These are phyloP conservation scores for Pelargonium nanum DNA, from an alignment of 345 rosid species.

Conservation along the genomic window DNA sequence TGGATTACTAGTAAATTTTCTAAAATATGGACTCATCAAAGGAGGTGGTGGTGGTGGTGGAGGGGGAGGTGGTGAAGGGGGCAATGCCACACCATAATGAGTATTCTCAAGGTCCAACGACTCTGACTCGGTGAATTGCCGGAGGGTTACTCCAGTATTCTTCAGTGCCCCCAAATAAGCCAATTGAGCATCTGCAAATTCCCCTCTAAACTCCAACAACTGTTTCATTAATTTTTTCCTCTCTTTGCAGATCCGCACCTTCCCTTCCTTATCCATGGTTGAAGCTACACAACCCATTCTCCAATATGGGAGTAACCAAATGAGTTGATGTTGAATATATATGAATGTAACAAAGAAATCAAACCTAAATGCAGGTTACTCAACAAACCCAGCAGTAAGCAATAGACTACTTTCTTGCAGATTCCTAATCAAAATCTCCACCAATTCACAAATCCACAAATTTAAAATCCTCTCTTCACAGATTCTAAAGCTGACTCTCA, in stretches of 20 bases:
- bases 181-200: conserved; percentile 72
- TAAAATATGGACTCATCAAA: conserved; percentile 49
- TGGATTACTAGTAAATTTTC: conserved; percentile 16
- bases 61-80: conserved; percentile 50
- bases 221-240: conserved; percentile 79
- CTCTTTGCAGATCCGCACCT: conserved; percentile 61
- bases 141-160: conserved; percentile 79
- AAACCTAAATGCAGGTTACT: neutral
- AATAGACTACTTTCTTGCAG: neutral
- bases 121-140: conserved; percentile 90
- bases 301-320: too few relatives aligned
- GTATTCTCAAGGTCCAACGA: conserved; percentile 54
- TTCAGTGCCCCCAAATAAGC: conserved; percentile 70
- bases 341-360: neutral
- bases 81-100: conserved; percentile 4
- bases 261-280: conserved; percentile 68
- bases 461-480: too few relatives aligned
- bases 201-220: conserved; percentile 48
- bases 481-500: too few relatives aligned
- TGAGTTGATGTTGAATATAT: too few relatives aligned
- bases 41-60: conserved; percentile 78
- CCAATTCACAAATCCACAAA: neutral
- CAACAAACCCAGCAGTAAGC: too few relatives aligned
- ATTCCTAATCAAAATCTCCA: neutral
- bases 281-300: conserved; percentile 89